Conservation (phyloP, 202 grass and related monocot genomes). For the Eragrostis tef region DNA sequence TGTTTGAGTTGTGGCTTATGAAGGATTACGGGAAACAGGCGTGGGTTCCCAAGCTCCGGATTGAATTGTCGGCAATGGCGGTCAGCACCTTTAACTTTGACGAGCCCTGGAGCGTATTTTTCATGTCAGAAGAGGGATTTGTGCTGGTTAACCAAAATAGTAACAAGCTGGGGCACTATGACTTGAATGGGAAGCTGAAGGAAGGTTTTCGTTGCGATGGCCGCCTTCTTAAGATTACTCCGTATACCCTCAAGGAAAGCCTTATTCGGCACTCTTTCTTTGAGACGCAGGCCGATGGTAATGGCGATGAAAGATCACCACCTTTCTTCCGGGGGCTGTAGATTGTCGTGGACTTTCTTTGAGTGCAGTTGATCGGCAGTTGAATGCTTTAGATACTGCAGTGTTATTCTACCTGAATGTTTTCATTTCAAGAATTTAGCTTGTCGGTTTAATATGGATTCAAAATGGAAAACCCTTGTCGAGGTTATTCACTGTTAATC, state of each 20-base stretch:
- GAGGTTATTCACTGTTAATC: background rate
- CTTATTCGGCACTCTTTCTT: background rate
- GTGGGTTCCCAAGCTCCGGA: background rate
- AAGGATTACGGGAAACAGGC: background rate
- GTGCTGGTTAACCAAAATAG: background rate
- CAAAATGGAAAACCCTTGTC: background rate
- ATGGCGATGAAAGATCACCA: background rate
- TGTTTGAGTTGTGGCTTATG: conserved; percentile 27
- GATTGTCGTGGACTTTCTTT: background rate
- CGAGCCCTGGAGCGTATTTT: background rate
- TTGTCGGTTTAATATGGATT: background rate
- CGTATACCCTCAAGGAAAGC: conserved; percentile 29
- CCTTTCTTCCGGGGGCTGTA: conserved; percentile 34
- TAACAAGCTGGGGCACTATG: conserved; percentile 21
- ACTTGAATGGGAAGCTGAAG: conserved; percentile 2
- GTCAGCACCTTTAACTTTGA: background rate
- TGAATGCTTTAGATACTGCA: background rate
- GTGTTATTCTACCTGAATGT: background rate
- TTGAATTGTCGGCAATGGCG: conserved; percentile 3
- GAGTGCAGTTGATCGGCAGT: background rate
- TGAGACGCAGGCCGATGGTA: background rate
- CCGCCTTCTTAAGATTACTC: conserved; percentile 14
- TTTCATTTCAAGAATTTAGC: background rate
- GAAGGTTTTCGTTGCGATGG: conserved; percentile 8
- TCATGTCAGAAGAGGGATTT: conserved; percentile 5